Evolutionary conservation across 495 filamentous ascomycete genomes (phyloP).

Genomic region (Apodospora peruviana): DNA sequence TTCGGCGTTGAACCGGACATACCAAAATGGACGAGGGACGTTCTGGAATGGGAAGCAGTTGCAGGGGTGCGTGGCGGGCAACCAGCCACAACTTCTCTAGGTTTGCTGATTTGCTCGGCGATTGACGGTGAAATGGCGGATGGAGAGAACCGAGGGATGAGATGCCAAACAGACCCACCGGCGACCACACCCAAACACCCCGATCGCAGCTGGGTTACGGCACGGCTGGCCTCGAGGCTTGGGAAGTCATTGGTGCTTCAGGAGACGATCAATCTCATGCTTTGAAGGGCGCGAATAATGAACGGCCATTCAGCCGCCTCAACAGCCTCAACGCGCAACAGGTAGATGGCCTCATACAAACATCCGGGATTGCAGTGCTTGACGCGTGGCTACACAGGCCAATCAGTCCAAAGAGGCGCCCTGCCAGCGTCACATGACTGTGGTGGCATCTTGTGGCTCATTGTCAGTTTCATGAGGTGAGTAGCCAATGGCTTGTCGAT

Average conservation of each 20-base stretch:
- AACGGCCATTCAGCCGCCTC: constrained; percentile 6
- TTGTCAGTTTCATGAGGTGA: background rate
- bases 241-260: constrained; percentile 2
- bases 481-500: background rate
- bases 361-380: constrained; percentile 2
- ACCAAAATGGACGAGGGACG: background rate
- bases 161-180: too few species aligned
- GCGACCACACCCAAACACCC: too few species aligned
- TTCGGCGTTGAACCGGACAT: background rate
- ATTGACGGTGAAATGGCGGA: too few species aligned
- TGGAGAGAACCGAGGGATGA: too few species aligned
- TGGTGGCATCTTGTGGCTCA: background rate
- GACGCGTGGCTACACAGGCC: background rate
- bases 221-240: too few species aligned
- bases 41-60: background rate
- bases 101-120: background rate
- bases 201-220: too few species aligned
- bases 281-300: background rate
- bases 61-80: background rate
- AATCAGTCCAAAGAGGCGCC: background rate
- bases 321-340: background rate
- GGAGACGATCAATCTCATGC: constrained; percentile 6
- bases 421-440: background rate
- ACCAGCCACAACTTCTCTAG: constrained; percentile 4
- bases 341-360: background rate